Conservation (phyloP, 2,329 filamentous ascomycete genomes). For the Thelonectria olida region DNA sequence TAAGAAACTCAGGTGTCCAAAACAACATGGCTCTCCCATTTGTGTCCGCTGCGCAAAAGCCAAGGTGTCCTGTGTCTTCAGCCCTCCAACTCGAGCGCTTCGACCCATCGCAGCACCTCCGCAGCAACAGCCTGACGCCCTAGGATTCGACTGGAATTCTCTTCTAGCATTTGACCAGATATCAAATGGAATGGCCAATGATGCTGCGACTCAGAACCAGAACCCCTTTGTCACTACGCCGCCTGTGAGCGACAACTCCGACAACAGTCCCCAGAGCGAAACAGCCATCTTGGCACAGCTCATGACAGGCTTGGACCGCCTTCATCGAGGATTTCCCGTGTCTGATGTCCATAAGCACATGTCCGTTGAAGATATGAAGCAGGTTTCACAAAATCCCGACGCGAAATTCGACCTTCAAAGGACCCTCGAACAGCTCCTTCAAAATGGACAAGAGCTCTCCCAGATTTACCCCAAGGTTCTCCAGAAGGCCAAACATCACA, state of each 20-base stretch:
- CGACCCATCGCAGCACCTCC: neutral
- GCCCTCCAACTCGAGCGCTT: slow-evolving; percentile 45
- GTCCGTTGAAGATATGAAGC: slow-evolving; percentile 34
- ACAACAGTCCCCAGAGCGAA: neutral
- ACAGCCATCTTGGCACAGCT: slow-evolving; percentile 31
- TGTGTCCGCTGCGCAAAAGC: slow-evolving; percentile 56
- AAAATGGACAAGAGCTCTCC: slow-evolving; percentile 45
- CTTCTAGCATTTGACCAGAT: slow-evolving; percentile 23
- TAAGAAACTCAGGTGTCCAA: slow-evolving; percentile 58
- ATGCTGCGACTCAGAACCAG: neutral
- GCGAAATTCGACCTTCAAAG: slow-evolving; percentile 37
- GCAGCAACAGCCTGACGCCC: slow-evolving; percentile 14
- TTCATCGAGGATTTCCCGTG: slow-evolving; percentile 22
- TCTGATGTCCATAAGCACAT: slow-evolving; percentile 27
- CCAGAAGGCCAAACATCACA: slow-evolving; percentile 4
- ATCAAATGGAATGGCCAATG: neutral
- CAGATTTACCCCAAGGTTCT: slow-evolving; percentile 47
- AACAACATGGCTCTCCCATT: slow-evolving; percentile 44
- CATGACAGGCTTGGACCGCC: slow-evolving; percentile 35
- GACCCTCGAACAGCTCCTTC: slow-evolving; percentile 48
- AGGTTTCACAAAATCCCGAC: slow-evolving; percentile 34
- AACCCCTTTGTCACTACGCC: slow-evolving; percentile 11
- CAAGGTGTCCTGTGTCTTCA: slow-evolving; percentile 52
- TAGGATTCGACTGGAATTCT: slow-evolving; percentile 35
- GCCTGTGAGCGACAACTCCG: slow-evolving; percentile 17